Evolutionary conservation across 83 land plant species (phyloP).

Genomic region (Diphasiastrum complanatum): DNA sequence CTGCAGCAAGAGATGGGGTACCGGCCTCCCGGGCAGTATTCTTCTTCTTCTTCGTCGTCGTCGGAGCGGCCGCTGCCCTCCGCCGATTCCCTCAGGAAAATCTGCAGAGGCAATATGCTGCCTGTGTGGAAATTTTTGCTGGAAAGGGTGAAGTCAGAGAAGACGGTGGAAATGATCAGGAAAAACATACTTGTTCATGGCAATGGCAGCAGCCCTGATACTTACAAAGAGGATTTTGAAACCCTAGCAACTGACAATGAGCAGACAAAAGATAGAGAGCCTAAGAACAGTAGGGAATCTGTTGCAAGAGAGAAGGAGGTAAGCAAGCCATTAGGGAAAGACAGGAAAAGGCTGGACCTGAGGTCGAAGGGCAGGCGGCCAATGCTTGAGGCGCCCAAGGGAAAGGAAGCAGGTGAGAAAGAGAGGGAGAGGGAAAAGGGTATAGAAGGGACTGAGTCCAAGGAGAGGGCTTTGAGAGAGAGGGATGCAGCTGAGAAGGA

Average conservation of each 20-base stretch:
- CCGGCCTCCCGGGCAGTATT: conserved; percentile 40
- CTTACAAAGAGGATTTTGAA: too few species aligned
- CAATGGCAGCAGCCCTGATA: conserved; percentile 7
- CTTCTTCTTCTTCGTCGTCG: too few species aligned
- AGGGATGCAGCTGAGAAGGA: conserved; percentile 79
- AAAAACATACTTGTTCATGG: conserved; percentile 92
- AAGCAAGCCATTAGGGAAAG: not conserved
- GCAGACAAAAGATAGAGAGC: too few species aligned
- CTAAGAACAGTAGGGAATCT: not conserved
- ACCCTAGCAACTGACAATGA: too few species aligned
- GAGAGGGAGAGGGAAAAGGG: conserved; percentile 23
- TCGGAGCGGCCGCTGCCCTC: conserved; percentile 47
- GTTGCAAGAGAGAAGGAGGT: conserved; percentile 20
- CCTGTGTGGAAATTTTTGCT: conserved; percentile 79
- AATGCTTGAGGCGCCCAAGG: conserved; percentile 6
- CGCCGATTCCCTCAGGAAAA: conserved; percentile 55
- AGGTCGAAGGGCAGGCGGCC: conserved; percentile 12
- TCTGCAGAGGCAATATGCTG: conserved; percentile 92
- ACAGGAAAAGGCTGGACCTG: conserved; percentile 23
- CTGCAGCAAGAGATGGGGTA: conserved; percentile 95
- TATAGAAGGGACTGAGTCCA: conserved; percentile 24
- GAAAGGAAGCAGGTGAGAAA: conserved; percentile 21
- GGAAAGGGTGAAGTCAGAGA: conserved; percentile 80
- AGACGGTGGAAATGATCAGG: conserved; percentile 77
- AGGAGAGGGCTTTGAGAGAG: conserved; percentile 70